Conservation (phyloP, 768 basidiomycete species). For the Auriscalpium vulgare region DNA sequence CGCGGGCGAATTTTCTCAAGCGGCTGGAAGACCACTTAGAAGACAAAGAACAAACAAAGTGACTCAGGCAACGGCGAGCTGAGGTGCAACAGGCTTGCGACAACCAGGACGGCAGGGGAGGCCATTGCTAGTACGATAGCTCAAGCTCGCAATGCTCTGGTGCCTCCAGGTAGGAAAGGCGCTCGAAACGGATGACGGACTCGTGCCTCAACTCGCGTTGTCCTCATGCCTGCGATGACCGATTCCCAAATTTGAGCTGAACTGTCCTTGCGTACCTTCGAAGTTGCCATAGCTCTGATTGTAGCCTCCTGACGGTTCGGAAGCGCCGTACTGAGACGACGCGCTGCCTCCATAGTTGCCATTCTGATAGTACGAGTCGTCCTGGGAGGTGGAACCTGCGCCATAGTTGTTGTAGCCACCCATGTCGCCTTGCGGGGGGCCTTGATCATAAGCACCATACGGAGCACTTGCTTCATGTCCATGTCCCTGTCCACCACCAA, state of each 20-base stretch:
- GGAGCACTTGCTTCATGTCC: constrained; percentile 44
- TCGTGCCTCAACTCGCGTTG: constrained; percentile 9
- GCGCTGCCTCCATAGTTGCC: constrained; percentile 47
- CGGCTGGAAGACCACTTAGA: background rate
- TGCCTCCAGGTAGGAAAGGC: background rate
- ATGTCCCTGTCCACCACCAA: constrained; percentile 26
- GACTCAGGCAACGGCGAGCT: background rate
- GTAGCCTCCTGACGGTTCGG: constrained; percentile 39
- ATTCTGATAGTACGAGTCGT: constrained; percentile 64
- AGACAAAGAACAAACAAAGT: background rate
- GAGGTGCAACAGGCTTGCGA: background rate
- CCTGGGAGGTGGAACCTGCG: constrained; percentile 38
- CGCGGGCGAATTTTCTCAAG: background rate
- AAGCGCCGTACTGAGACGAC: constrained; percentile 42
- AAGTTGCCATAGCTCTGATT: constrained; percentile 52
- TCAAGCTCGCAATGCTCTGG: constrained; percentile 1
- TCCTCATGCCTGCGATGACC: constrained; percentile 6
- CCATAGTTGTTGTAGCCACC: constrained; percentile 69
- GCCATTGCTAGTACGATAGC: background rate
- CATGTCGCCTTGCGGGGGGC: constrained; percentile 50
- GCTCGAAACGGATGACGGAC: background rate
- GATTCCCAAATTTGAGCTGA: constrained; percentile 12
- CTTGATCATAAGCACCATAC: constrained; percentile 57
- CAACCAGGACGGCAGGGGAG: background rate
- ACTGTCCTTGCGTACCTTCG: constrained; percentile 79